These are phyloP conservation scores for Sphaceloma murrayae DNA, from an alignment of 2,329 filamentous ascomycete genomes.

Conservation along the genomic window DNA sequence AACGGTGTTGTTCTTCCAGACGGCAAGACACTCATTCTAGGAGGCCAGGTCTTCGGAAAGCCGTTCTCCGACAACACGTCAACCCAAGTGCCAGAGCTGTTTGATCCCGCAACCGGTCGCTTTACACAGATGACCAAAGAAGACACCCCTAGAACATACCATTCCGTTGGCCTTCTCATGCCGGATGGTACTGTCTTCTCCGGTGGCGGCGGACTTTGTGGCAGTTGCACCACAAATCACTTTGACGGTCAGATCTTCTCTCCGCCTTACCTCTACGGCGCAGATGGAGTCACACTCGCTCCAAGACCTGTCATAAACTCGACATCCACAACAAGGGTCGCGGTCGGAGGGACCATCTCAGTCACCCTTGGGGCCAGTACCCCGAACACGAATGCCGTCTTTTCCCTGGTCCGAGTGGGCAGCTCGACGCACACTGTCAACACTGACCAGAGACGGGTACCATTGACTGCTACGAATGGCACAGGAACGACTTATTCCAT, in stretches of 20 bases:
- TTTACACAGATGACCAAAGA: slow-evolving; percentile 17
- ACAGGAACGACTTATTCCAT: slow-evolving; percentile 32
- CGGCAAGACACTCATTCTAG: slow-evolving; percentile 27
- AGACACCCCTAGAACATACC: slow-evolving; percentile 42
- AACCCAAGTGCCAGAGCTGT: slow-evolving; percentile 19
- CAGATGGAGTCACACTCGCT: slow-evolving; percentile 42
- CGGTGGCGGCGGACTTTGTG: slow-evolving; percentile 42
- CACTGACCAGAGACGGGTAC: slow-evolving; percentile 47
- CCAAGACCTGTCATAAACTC: slow-evolving; percentile 37
- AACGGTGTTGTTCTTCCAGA: slow-evolving; percentile 25
- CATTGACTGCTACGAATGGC: slow-evolving; percentile 28
- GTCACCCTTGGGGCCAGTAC: slow-evolving; percentile 34
- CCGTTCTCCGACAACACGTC: slow-evolving; percentile 20
- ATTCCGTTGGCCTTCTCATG: slow-evolving; percentile 50
- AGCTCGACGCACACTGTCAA: slow-evolving; percentile 47
- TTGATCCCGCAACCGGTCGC: slow-evolving; percentile 16
- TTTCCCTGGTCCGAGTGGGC: slow-evolving; percentile 41
- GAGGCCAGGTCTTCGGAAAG: slow-evolving; percentile 22
- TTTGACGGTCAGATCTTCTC: slow-evolving; percentile 54
- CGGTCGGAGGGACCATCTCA: slow-evolving; percentile 42
- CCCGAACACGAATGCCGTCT: slow-evolving; percentile 31
- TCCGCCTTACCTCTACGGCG: slow-evolving; percentile 49
- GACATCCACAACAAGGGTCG: slow-evolving; percentile 36
- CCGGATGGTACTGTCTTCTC: slow-evolving; percentile 52
- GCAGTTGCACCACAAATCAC: slow-evolving; percentile 44